Conservation (phyloP, 805 yeast species). For the Myxozyma nipponensis region DNA sequence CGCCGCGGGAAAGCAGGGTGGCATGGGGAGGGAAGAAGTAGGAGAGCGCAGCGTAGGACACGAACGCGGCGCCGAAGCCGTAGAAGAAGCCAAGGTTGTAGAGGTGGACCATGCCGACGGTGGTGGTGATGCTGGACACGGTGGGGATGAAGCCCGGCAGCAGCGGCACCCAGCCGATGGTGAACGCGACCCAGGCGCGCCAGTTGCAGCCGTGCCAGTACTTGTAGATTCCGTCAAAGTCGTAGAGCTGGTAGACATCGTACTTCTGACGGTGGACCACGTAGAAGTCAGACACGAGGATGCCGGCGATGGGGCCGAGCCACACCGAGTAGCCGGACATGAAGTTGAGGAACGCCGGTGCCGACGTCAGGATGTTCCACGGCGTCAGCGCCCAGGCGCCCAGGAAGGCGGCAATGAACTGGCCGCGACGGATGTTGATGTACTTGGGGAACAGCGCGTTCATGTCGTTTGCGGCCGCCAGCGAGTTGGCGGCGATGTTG, state of each 20-base stretch:
- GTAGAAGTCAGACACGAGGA: conserved; percentile 14
- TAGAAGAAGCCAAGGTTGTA: conserved; percentile 29
- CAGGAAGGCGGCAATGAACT: conserved; percentile 39
- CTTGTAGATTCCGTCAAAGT: conserved; percentile 22
- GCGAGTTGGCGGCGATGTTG: conserved; percentile 52
- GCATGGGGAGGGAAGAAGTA: conserved; percentile 12
- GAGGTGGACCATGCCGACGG: conserved; percentile 24
- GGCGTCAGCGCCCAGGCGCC: conserved; percentile 41
- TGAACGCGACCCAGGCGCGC: conserved; percentile 23
- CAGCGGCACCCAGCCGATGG: conserved; percentile 23
- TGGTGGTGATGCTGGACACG: conserved; percentile 6
- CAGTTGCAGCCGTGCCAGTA: conserved; percentile 25
- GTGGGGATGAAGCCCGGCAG: conserved; percentile 26
- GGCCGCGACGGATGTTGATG: conserved; percentile 62
- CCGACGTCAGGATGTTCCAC: conserved; percentile 41
- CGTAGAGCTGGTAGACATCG: conserved; percentile 23
- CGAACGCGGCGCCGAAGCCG: conserved; percentile 22
- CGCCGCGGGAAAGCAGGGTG: conserved; percentile 10
- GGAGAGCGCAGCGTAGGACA: conserved; percentile 16
- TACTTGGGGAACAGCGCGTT: conserved; percentile 42
- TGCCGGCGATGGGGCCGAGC: conserved; percentile 39
- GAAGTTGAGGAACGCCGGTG: conserved; percentile 38
- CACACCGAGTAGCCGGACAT: conserved; percentile 42
- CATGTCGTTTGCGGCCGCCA: conserved; percentile 41
- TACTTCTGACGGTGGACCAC: conserved; percentile 19